A percentile compares a stretch with the other conserved stretches of the same genome.
Evolutionary conservation across 2,329 filamentous ascomycete species (phyloP).

Genomic region (Cercospora sp.): DNA sequence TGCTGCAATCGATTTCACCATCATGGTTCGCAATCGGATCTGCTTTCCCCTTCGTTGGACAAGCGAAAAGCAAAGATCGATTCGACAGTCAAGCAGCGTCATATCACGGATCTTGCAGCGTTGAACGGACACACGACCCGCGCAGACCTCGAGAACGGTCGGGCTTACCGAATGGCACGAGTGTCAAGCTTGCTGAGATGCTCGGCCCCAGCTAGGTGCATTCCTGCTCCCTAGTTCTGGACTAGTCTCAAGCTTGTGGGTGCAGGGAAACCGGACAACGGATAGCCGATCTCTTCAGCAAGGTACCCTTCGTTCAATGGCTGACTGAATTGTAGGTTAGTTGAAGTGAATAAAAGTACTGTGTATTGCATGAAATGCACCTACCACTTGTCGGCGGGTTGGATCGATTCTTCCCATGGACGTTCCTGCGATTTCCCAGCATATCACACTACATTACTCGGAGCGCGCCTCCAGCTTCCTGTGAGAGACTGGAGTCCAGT

Average conservation of each 20-base stretch:
- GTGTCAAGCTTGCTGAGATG: constrained; percentile 20
- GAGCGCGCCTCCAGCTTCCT: background rate
- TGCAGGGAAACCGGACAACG: background rate
- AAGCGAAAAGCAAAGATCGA: background rate
- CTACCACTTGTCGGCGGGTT: background rate
- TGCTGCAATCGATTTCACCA: background rate
- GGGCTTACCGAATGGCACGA: background rate
- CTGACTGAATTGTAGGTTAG: background rate
- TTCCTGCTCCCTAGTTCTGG: constrained; percentile 12
- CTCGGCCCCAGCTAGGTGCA: constrained; percentile 13
- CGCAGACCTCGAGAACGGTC: background rate
- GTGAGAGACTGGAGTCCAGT: background rate
- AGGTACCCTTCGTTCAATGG: background rate
- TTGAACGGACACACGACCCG: background rate
- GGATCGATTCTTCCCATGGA: background rate
- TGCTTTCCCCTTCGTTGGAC: background rate
- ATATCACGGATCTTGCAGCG: background rate
- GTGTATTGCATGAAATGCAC: background rate
- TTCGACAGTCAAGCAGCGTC: background rate
- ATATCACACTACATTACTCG: background rate
- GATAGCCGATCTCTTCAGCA: background rate
- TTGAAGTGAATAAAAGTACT: background rate
- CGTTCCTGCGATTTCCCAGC: background rate
- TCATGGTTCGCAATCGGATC: background rate
- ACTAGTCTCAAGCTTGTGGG: background rate